Conservation (phyloP, 2,329 filamentous ascomycete genomes). For the Apiospora aurea region DNA sequence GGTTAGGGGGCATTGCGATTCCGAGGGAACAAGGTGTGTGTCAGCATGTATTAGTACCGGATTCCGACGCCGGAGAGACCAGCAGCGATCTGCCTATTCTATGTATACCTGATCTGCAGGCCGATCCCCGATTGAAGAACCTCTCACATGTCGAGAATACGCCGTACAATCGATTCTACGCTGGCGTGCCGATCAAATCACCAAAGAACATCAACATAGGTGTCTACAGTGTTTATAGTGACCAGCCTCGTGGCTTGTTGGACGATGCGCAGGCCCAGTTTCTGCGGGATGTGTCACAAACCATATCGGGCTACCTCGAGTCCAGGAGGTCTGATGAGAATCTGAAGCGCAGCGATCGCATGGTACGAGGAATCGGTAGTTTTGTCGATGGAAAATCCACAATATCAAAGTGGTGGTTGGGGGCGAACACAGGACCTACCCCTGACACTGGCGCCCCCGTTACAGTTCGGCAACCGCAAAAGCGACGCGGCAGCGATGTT, state of each 20-base stretch:
- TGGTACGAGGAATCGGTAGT: slow-evolving; percentile 35
- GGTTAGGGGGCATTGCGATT: slow-evolving; percentile 41
- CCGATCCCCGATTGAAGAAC: slow-evolving; percentile 40
- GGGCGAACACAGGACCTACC: slow-evolving; percentile 30
- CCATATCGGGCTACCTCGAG: slow-evolving; percentile 31
- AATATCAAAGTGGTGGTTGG: slow-evolving; percentile 32
- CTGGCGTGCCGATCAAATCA: slow-evolving; percentile 31
- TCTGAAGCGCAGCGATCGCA: slow-evolving; percentile 32
- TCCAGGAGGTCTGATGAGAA: slow-evolving; percentile 24
- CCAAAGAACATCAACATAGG: slow-evolving; percentile 31
- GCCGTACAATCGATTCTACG: slow-evolving; percentile 33
- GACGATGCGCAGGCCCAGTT: slow-evolving; percentile 24
- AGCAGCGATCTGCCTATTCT: slow-evolving; percentile 40
- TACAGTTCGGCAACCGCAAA: neutral
- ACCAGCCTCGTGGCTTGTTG: slow-evolving; percentile 26
- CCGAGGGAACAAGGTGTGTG: slow-evolving; percentile 41
- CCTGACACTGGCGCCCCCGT: slow-evolving; percentile 13
- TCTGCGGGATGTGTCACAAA: slow-evolving; percentile 29
- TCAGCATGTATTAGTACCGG: slow-evolving; percentile 37
- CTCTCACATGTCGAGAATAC: slow-evolving; percentile 37
- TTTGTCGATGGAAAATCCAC: slow-evolving; percentile 35
- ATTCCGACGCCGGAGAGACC: slow-evolving; percentile 8
- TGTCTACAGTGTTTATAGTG: slow-evolving; percentile 28
- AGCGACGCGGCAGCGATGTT: neutral
- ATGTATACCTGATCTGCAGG: slow-evolving; percentile 44